phyloP scores from a whole-genome alignment of 176 grass and related monocot species.

The Paspalum notatum region DNA sequence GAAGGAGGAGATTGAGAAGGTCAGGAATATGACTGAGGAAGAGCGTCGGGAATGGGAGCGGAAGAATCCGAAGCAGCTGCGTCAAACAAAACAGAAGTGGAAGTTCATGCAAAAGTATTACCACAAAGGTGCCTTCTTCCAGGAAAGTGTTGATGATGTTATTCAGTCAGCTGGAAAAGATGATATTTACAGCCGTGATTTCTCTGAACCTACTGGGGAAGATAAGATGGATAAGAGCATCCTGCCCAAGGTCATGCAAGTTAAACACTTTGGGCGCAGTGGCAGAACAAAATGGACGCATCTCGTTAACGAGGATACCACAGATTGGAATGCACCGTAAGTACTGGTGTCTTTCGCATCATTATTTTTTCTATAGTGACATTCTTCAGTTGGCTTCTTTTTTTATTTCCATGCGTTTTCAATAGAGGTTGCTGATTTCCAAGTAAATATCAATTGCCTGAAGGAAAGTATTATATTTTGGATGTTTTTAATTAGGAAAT shows the following conservation, averaged over 20 bases:
- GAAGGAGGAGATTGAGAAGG: slow-evolving; percentile 93
- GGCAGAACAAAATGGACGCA: slow-evolving; percentile 96
- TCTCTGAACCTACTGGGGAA: slow-evolving; percentile 82
- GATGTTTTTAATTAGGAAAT: slow-evolving; percentile 10
- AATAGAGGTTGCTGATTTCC: neutral
- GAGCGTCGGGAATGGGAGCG: slow-evolving; percentile 83
- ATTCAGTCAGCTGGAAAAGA: slow-evolving; percentile 58
- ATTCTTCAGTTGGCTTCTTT: neutral
- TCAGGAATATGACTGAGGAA: slow-evolving; percentile 95
- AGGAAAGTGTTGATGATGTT: slow-evolving; percentile 61
- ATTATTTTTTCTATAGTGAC: neutral
- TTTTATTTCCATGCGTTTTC: slow-evolving; percentile 1
- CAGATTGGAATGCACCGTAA: slow-evolving; percentile 93
- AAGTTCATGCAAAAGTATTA: slow-evolving; percentile 98
- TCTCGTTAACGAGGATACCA: slow-evolving; percentile 93
- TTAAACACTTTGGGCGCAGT: slow-evolving; percentile 91
- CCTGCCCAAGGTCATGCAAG: slow-evolving; percentile 98
- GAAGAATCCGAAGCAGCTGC: slow-evolving; percentile 59
- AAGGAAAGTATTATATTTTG: slow-evolving; percentile 1
- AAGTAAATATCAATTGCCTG: slow-evolving; percentile 39
- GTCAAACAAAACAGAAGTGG: slow-evolving; percentile 71
- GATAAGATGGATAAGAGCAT: slow-evolving; percentile 97
- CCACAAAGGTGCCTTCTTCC: slow-evolving; percentile 96
- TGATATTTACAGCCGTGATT: slow-evolving; percentile 73
- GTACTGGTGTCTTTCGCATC: slow-evolving; percentile 26